Percentiles rank a stretch among this genome's conserved stretches.
phyloP scores from a whole-genome alignment of 2,329 filamentous ascomycete species.

The Exophiala calicioides region DNA sequence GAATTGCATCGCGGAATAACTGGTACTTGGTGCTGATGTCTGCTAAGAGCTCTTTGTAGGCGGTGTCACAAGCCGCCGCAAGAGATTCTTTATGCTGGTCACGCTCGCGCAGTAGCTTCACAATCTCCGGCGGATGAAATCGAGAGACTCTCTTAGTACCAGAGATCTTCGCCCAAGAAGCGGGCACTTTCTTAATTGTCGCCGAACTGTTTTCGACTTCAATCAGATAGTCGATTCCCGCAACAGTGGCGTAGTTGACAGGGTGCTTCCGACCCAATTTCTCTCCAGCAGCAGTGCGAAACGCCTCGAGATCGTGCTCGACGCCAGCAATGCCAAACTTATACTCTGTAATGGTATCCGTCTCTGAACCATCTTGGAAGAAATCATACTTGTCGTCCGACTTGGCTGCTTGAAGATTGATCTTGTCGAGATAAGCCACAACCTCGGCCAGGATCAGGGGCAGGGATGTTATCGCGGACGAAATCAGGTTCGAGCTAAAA shows the following conservation, averaged over 20 bases:
- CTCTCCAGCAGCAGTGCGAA: slow-evolving; percentile 69
- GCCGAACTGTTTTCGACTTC: slow-evolving; percentile 75
- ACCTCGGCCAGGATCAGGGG: slow-evolving; percentile 75
- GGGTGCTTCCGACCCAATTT: slow-evolving; percentile 70
- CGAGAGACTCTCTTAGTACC: slow-evolving; percentile 90
- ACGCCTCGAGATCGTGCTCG: slow-evolving; percentile 81
- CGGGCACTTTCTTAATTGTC: slow-evolving; percentile 81
- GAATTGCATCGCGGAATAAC: slow-evolving; percentile 81
- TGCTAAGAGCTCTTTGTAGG: slow-evolving; percentile 70
- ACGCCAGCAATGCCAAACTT: slow-evolving; percentile 90
- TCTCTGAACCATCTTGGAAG: slow-evolving; percentile 84
- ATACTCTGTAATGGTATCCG: slow-evolving; percentile 82
- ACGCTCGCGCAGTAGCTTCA: slow-evolving; percentile 78
- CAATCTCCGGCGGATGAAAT: slow-evolving; percentile 91
- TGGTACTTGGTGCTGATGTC: slow-evolving; percentile 84
- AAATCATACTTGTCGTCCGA: slow-evolving; percentile 92
- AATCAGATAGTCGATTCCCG: slow-evolving; percentile 91
- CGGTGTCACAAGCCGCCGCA: slow-evolving; percentile 83
- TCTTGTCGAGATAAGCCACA: slow-evolving; percentile 74
- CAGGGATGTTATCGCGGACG: slow-evolving; percentile 70
- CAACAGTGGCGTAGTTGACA: slow-evolving; percentile 77
- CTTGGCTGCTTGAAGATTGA: slow-evolving; percentile 80
- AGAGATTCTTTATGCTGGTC: slow-evolving; percentile 95
- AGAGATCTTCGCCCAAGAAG: slow-evolving; percentile 91
- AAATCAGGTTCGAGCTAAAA: slow-evolving; percentile 71